Base-by-base conservation (phyloP, 768 basidiomycete genomes). In the Boletellus sp. region DNA sequence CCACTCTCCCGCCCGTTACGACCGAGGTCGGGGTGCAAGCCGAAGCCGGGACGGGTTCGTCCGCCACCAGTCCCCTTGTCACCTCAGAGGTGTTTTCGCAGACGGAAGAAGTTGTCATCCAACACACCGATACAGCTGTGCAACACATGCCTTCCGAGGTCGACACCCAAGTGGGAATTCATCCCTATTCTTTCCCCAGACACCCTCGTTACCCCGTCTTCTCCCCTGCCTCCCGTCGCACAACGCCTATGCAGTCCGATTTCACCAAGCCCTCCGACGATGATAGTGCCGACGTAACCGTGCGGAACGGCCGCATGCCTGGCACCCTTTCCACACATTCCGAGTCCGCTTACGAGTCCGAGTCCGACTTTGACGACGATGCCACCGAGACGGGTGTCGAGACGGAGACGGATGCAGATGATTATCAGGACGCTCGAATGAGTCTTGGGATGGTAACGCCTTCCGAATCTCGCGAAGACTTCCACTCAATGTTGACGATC, bases 381-480 rank as follows among this genome's bases (percentile, higher is more conserved):
- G 72, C 47, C 45, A 81, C 79, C 11, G 83, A 84, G 69, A 85
- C 84, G 0, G 87, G 83, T 37, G 76, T 77, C 1, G 86, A 83
- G 43, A 79, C 80, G 0, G 86, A 85, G 51, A 82, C 82, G 0
- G 87, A 88, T 37, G 67, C 63, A 31, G 87, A 84, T 16, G 82
- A 90, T 51, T 92, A 88, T 58, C 75, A 84, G 1, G 92, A 94
- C 53, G 82, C 92, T 2, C 73, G 83, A 39, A 83, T 85, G 62
- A 90, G 77, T 34, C 66, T 81, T 22, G 71, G 71, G 11, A 72
- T 79, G 56, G 75, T 80, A 66, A 83, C 83, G 1, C 87, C 90
- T 4, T 82, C 80, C 4, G 78, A 78, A 50, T 85, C 86, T 43
- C 71, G 70, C 26, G 82, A 87, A 32, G 86, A 88, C 57, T 89